A percentile compares a stretch with the other conserved stretches of the same genome.
Evolutionary conservation across 1,284 basidiomycete genomes (phyloP).

Genomic region (Tilletia caries): DNA sequence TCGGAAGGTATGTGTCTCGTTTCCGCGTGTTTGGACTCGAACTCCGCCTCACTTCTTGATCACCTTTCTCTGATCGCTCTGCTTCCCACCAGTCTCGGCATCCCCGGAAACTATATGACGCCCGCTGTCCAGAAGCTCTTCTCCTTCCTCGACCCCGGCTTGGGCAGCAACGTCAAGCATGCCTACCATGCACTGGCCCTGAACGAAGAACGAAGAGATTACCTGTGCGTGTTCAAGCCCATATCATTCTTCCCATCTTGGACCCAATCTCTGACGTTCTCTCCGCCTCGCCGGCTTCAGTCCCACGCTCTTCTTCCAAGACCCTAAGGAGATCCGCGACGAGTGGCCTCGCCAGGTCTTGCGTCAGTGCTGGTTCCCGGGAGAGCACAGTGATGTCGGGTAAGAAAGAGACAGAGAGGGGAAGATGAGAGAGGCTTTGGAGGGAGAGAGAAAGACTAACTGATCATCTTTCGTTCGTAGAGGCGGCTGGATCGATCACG

Average conservation of each 20-base stretch:
- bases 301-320: constrained; percentile 41
- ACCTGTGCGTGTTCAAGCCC: constrained; percentile 16
- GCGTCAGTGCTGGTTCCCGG: constrained; percentile 16
- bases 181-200: constrained; percentile 48
- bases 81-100: constrained; percentile 22
- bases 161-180: constrained; percentile 41
- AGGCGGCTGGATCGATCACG: constrained; percentile 12
- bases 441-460: too few relatives aligned
- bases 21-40: too few relatives aligned
- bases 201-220: constrained; percentile 46
- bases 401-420: too few relatives aligned
- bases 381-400: constrained; percentile 13
- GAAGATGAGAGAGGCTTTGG: too few relatives aligned
- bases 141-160: constrained; percentile 45
- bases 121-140: constrained; percentile 32
- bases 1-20: constrained; percentile 15
- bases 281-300: not conserved
- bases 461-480: not conserved
- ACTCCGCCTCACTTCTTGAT: not conserved
- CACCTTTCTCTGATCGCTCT: not conserved
- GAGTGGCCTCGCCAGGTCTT: constrained; percentile 15
- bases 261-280: not conserved
- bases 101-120: constrained; percentile 31
- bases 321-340: constrained; percentile 13
- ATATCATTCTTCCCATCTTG: not conserved